A percentile compares a stretch with the other conserved stretches of the same genome.
phyloP scores from a whole-genome alignment of 495 filamentous ascomycete species.

The Penicillium waksmanii region DNA sequence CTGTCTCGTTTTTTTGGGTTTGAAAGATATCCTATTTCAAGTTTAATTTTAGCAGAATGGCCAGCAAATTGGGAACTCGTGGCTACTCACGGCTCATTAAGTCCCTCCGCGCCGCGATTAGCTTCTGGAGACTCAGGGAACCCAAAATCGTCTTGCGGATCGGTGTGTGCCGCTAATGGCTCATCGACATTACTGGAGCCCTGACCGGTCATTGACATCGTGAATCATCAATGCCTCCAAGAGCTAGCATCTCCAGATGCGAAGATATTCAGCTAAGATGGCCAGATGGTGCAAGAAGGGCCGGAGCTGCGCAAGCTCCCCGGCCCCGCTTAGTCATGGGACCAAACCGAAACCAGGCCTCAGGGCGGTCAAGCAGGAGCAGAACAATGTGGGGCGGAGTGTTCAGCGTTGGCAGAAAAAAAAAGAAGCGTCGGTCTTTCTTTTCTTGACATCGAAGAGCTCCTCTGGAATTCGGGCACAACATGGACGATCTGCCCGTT shows the following conservation, averaged over 20 bases:
- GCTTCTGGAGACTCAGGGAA: slow-evolving; percentile 17
- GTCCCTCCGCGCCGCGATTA: slow-evolving; percentile 44
- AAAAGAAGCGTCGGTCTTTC: slow-evolving; percentile 35
- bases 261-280: slow-evolving; percentile 8
- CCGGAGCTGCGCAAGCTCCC: slow-evolving; percentile 24
- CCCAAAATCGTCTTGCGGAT: slow-evolving; percentile 18
- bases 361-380: slow-evolving; percentile 32
- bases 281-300: neutral
- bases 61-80: neutral
- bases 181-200: slow-evolving; percentile 22
- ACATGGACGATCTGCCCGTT: slow-evolving; percentile 48
- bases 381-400: slow-evolving; percentile 34
- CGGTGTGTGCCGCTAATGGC: slow-evolving; percentile 12
- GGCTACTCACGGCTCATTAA: slow-evolving; percentile 48
- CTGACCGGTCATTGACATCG: slow-evolving; percentile 32
- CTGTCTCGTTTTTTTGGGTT: slow-evolving; percentile 74
- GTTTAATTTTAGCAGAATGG: slow-evolving; percentile 15
- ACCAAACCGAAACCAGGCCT: slow-evolving; percentile 8
- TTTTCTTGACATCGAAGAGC: slow-evolving; percentile 33
- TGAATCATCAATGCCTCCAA: slow-evolving; percentile 26
- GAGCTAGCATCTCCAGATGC: slow-evolving; percentile 24
- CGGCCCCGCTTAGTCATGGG: slow-evolving; percentile 22
- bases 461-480: slow-evolving; percentile 44
- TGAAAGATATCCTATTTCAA: slow-evolving; percentile 70
- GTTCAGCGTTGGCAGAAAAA: slow-evolving; percentile 44